Conservation (phyloP, 2,329 filamentous ascomycete species). For the Nemania sp. region DNA sequence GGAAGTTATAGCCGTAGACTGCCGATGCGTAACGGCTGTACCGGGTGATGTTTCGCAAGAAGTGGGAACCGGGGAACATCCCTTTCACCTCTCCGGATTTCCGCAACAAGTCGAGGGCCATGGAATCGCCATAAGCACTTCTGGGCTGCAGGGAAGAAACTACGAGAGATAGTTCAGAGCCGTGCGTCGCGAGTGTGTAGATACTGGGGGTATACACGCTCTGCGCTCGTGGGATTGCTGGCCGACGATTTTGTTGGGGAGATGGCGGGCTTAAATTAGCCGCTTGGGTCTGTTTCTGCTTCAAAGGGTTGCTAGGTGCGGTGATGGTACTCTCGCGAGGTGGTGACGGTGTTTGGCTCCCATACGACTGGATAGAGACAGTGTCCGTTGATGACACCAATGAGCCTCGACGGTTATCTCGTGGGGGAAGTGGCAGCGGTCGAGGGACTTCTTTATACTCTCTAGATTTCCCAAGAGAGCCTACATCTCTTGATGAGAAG, state of each 20-base stretch:
- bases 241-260: constrained; percentile 35
- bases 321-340: constrained; percentile 8
- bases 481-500: constrained; percentile 46
- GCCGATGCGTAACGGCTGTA: constrained; percentile 70
- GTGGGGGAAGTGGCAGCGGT: constrained; percentile 54
- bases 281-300: constrained; percentile 24
- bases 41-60: constrained; percentile 64
- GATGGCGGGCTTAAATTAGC: constrained; percentile 22
- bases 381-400: constrained; percentile 60
- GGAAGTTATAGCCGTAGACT: constrained; percentile 65
- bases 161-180: constrained; percentile 58
- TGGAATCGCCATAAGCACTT: constrained; percentile 52
- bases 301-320: constrained; percentile 1
- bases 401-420: constrained; percentile 56
- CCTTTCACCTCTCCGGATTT: constrained; percentile 59
- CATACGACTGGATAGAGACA: constrained; percentile 54
- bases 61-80: constrained; percentile 61
- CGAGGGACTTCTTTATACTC: constrained; percentile 48
- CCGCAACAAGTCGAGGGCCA: constrained; percentile 53
- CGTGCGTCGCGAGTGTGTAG: constrained; percentile 62
- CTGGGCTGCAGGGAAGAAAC: constrained; percentile 53
- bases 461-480: constrained; percentile 29
- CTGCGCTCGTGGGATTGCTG: no score
- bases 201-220: constrained; percentile 54
- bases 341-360: constrained; percentile 50